These are phyloP conservation scores for Tricholoma bakamatsutake DNA, from an alignment of 768 basidiomycete genomes.

Conservation along the genomic window DNA sequence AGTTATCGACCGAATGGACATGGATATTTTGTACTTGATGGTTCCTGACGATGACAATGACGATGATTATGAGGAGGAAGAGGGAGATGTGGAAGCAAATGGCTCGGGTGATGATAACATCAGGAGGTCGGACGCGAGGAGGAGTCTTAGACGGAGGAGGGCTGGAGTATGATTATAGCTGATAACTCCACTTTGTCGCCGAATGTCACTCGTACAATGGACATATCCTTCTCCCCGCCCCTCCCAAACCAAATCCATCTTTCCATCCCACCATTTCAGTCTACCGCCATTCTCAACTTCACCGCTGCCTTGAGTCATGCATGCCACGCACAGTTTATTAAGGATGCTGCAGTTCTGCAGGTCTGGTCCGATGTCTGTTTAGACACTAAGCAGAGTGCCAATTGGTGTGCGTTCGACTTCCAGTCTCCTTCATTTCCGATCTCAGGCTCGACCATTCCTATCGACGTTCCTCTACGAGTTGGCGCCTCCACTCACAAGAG, in stretches of 20 bases:
- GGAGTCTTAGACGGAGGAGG: not conserved
- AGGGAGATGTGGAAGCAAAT: not conserved
- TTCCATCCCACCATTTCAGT: conserved; percentile 13
- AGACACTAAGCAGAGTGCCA: conserved; percentile 13
- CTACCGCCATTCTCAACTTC: conserved; percentile 27
- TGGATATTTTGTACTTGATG: not conserved
- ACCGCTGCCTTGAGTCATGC: conserved; percentile 24
- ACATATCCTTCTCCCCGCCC: conserved; percentile 33
- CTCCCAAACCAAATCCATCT: conserved; percentile 28
- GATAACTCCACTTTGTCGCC: not conserved
- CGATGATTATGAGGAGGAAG: conserved; percentile 4
- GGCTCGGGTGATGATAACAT: not conserved
- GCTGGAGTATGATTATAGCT: not conserved
- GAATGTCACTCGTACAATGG: conserved; percentile 22
- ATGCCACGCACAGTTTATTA: conserved; percentile 26
- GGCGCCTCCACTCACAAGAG: not conserved
- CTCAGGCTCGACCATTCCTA: not conserved
- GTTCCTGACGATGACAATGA: conserved; percentile 8
- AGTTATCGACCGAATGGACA: not conserved
- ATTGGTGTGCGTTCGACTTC: conserved; percentile 34
- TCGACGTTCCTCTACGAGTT: not conserved
- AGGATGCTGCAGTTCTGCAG: conserved; percentile 30
- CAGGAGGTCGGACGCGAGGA: not conserved
- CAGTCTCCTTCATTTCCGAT: conserved; percentile 2
- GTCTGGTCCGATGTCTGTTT: conserved; percentile 37